Base-by-base conservation (phyloP, 345 rosid genomes). In the Eucalyptus curtisii region DNA sequence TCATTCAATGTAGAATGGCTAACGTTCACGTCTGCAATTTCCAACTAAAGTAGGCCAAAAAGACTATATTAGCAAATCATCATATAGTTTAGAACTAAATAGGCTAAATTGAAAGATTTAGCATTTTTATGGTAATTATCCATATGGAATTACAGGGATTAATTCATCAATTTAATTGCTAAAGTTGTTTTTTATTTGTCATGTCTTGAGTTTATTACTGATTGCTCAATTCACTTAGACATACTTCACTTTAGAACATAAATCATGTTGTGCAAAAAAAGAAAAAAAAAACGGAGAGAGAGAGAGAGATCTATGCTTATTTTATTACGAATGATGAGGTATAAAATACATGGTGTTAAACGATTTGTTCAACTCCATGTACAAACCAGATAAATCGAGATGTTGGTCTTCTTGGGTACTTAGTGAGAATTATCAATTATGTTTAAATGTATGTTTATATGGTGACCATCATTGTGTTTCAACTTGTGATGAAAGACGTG, bases 231-330 rank as follows among this genome's bases (percentile, higher is more conserved):
- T 52, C 2, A 52, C 57, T 52, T 52, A 52, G 57, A 52, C 24
- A 52, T 52, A 52, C 57, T 52, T 52, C 24, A 0, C 42, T 71
- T 68, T 31, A 0, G 6, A 17, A 19, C 45, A 17, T 37, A 24
- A 71, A 71, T 71, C 8, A 33, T 19, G 45, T 19, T 71, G 81
- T 4, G 13, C 4, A 2, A 71, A 10, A 8, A 37, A 71, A 37
- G 0, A 37, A 17, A 17, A 7, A 19, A 52, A 7, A 50, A 17
- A 3, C n/a, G n/a, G 3, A 0, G 0, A 0, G 3, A n/a, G n/a
- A n/a, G n/a, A 52, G 55, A 71, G 40, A 10, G 13, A 3, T 37
- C 8, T 7, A 6, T 4, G 1, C 47, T 76, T 76, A 19, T 52
- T 11, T 37, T 20, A n/a, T 37, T 20, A 37, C 8, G 1, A 37